Evolutionary conservation across 2,329 filamentous ascomycete genomes (phyloP).

Genomic region (Aspergillus sp.): DNA sequence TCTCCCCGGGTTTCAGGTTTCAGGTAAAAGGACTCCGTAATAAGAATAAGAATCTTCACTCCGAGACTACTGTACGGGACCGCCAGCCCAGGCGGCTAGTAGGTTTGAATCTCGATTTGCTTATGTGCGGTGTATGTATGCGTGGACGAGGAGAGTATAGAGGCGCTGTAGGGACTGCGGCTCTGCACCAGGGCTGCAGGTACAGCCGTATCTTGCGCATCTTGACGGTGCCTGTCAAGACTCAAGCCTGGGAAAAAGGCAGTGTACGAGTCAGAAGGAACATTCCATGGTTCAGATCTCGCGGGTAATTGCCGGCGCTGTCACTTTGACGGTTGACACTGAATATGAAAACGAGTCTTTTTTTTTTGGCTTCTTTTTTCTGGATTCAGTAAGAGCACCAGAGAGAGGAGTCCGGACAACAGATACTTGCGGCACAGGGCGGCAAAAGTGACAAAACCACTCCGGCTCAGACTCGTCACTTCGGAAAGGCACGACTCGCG

Average conservation of each 20-base stretch:
- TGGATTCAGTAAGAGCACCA: neutral
- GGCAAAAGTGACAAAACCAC: neutral
- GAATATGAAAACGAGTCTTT: neutral
- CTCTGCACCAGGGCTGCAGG: slow-evolving; percentile 21
- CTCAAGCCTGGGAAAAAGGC: neutral
- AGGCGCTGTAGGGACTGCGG: slow-evolving; percentile 8
- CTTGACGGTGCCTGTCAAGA: neutral
- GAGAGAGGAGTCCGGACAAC: no score
- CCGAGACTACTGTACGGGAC: neutral
- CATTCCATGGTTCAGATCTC: neutral
- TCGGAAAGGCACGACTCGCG: neutral
- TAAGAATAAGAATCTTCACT: no score
- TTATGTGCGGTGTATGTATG: neutral
- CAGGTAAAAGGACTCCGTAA: neutral
- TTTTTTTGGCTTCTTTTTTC: neutral
- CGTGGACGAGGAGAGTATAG: neutral
- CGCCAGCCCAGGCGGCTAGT: neutral
- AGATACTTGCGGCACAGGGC: no score
- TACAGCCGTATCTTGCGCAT: slow-evolving; percentile 13
- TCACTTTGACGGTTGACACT: neutral
- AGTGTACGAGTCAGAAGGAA: neutral
- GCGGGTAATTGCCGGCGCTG: neutral
- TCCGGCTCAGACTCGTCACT: no score
- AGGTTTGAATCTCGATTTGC: neutral
- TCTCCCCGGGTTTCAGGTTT: neutral